phyloP scores from a whole-genome alignment of 345 rosid genomes.

The Passiflora organensis region DNA sequence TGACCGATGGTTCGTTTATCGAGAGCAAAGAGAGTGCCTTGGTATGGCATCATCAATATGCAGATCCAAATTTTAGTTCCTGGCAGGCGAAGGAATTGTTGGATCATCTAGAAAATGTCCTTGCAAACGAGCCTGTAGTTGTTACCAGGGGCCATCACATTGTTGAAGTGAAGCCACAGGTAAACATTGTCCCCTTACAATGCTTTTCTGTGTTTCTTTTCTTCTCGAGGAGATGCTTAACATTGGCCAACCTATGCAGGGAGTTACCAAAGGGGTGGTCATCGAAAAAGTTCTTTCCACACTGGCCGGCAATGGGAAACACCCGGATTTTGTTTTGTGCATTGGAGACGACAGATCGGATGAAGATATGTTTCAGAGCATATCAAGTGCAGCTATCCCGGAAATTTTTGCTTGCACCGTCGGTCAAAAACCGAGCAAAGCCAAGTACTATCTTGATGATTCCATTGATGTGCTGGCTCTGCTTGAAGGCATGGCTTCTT shows the following conservation, averaged over 20 bases:
- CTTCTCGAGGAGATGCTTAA: slow-evolving; percentile 3
- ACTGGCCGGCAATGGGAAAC: slow-evolving; percentile 13
- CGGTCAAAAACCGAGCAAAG: slow-evolving; percentile 32
- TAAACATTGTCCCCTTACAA: slow-evolving; percentile 3
- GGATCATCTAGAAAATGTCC: slow-evolving; percentile 61
- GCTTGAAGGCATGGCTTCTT: slow-evolving; percentile 18
- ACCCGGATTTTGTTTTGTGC: slow-evolving; percentile 28
- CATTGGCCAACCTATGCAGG: slow-evolving; percentile 16
- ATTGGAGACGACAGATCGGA: slow-evolving; percentile 30
- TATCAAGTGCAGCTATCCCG: slow-evolving; percentile 15
- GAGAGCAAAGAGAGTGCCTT: slow-evolving; percentile 60
- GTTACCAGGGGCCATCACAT: slow-evolving; percentile 56
- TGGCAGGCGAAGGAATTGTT: slow-evolving; percentile 61
- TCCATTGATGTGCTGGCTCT: slow-evolving; percentile 18
- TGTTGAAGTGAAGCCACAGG: slow-evolving; percentile 71
- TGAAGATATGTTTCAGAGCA: slow-evolving; percentile 31
- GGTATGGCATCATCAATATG: slow-evolving; percentile 70
- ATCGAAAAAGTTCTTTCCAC: slow-evolving; percentile 23
- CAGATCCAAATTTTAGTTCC: slow-evolving; percentile 57
- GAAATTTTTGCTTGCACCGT: slow-evolving; percentile 29
- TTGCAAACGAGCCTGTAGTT: slow-evolving; percentile 56
- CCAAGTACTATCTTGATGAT: slow-evolving; percentile 27
- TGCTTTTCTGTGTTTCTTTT: not conserved
- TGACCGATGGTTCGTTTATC: slow-evolving; percentile 64
- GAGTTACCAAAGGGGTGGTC: slow-evolving; percentile 25